These are phyloP conservation scores for Neurospora sp. DNA, from an alignment of 495 filamentous ascomycete genomes.

Conservation along the genomic window DNA sequence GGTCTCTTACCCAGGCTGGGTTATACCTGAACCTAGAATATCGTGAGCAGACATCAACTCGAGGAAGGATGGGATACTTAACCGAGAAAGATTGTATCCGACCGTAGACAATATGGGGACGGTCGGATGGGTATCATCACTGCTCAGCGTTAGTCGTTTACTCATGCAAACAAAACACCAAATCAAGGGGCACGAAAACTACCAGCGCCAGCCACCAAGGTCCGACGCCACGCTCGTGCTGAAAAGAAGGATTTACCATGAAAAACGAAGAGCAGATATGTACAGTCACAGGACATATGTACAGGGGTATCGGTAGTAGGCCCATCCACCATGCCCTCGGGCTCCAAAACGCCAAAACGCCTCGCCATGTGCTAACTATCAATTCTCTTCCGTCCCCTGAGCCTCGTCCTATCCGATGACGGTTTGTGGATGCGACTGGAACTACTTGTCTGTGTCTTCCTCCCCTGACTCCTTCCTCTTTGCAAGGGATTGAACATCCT, in stretches of 20 bases:
- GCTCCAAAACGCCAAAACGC: conserved; percentile 15
- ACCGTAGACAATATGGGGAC: not conserved
- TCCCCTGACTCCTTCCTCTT: conserved; percentile 26
- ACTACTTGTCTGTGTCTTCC: conserved; percentile 1
- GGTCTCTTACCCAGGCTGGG: not conserved
- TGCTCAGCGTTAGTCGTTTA: not conserved
- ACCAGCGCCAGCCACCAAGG: not conserved
- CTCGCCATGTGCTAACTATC: conserved; percentile 12
- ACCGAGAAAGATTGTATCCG: not conserved
- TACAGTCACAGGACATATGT: conserved; percentile 19
- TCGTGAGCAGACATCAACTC: not conserved
- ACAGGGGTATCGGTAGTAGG: conserved; percentile 20
- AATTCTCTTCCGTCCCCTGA: conserved; percentile 22
- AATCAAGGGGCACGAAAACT: not conserved
- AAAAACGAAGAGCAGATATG: conserved; percentile 12
- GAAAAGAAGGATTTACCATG: conserved; percentile 1
- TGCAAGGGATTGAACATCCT: conserved; percentile 20
- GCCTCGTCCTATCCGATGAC: conserved; percentile 23
- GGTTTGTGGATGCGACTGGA: conserved; percentile 32
- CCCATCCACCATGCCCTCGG: conserved; percentile 8
- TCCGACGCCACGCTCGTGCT: not conserved
- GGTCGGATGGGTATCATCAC: not conserved
- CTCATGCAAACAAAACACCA: not conserved
- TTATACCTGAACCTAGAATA: not conserved
- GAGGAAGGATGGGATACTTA: not conserved